Conservation (phyloP, 2,329 filamentous ascomycete genomes). For the Pseudodiploospora longispora region DNA sequence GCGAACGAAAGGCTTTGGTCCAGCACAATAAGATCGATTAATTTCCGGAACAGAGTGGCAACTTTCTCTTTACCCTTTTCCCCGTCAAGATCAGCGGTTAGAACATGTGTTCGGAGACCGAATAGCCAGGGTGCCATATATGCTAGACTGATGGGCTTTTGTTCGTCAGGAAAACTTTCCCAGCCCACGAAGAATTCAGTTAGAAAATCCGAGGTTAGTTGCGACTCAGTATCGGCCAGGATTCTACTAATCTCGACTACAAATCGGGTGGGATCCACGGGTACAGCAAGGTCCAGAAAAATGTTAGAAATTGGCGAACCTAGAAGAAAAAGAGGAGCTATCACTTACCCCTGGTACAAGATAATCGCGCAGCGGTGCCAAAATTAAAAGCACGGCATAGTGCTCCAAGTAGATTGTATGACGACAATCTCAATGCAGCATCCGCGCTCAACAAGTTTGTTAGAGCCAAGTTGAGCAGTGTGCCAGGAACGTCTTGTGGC, state of each 20-base stretch:
- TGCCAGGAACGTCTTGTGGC: slow-evolving; percentile 63
- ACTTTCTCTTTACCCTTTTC: slow-evolving; percentile 61
- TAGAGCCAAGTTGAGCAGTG: slow-evolving; percentile 57
- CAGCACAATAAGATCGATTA: slow-evolving; percentile 56
- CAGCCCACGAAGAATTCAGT: slow-evolving; percentile 68
- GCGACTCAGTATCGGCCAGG: slow-evolving; percentile 54
- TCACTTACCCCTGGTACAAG: slow-evolving; percentile 51
- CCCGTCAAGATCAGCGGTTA: slow-evolving; percentile 51
- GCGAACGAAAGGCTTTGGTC: slow-evolving; percentile 52
- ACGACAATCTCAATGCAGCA: slow-evolving; percentile 50
- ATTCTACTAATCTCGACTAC: slow-evolving; percentile 58
- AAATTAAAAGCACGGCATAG: slow-evolving; percentile 63
- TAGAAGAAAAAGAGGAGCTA: neutral
- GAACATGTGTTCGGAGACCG: slow-evolving; percentile 50
- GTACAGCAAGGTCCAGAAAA: slow-evolving; percentile 50
- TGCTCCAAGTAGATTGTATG: slow-evolving; percentile 60
- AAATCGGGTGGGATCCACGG: slow-evolving; percentile 54
- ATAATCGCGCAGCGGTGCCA: slow-evolving; percentile 49
- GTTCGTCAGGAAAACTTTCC: slow-evolving; percentile 60
- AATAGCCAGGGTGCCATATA: slow-evolving; percentile 65
- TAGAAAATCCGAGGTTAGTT: slow-evolving; percentile 60
- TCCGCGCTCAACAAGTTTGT: slow-evolving; percentile 59
- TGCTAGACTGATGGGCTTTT: slow-evolving; percentile 57
- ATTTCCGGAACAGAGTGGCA: slow-evolving; percentile 53
- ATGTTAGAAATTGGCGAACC: neutral